These are phyloP conservation scores for grape (Vitis vinifera) DNA, from an alignment of 164 flowering plant genomes.

Conservation along the genomic window DNA sequence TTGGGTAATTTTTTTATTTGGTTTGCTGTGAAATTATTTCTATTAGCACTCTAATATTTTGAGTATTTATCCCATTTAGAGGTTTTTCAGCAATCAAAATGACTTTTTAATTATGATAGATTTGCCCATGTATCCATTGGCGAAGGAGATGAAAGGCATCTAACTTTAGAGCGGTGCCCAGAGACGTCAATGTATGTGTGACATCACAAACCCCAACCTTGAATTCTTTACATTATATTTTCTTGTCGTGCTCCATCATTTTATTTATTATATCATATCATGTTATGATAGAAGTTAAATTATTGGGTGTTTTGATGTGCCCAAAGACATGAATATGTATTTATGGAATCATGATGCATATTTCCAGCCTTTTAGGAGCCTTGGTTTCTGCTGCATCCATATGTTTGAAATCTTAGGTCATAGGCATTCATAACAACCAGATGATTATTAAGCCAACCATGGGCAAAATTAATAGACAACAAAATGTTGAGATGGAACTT, in stretches of 20 bases:
- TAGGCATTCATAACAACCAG: too few species aligned
- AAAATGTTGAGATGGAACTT: too few species aligned
- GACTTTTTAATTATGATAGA: conserved; percentile 35
- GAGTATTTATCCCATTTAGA: neutral
- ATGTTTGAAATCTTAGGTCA: too few species aligned
- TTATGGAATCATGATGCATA: too few species aligned
- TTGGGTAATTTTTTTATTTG: conserved; percentile 51
- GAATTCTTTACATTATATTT: neutral
- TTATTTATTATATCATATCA: neutral
- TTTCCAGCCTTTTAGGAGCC: too few species aligned
- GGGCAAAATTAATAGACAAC: too few species aligned
- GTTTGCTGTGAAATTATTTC: neutral
- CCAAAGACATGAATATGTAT: too few species aligned
- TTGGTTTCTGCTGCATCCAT: too few species aligned
- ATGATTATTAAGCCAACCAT: too few species aligned
- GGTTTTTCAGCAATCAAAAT: neutral
- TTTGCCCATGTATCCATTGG: conserved; percentile 93
- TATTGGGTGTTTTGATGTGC: neutral
- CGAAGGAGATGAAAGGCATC: conserved; percentile 86
- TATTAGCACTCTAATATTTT: neutral
- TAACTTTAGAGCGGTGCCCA: conserved; percentile 73
- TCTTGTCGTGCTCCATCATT: too few species aligned
- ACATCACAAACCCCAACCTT: neutral
- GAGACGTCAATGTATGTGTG: conserved; percentile 77
- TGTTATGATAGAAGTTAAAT: neutral